Base-by-base conservation (phyloP, 2,329 filamentous ascomycete genomes). In the Penicillium hordei region DNA sequence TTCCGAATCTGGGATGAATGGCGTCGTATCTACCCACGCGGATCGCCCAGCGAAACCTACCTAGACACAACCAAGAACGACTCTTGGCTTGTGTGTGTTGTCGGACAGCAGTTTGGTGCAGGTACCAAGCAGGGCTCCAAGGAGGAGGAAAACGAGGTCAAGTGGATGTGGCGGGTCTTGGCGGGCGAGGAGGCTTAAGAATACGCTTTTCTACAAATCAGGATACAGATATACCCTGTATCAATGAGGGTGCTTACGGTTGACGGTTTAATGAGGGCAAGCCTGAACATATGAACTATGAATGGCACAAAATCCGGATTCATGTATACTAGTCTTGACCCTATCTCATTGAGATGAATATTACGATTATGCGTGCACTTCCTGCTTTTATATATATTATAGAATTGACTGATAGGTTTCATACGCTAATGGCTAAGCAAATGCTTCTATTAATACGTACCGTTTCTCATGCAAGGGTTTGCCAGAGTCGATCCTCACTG, bases 1-100 rank as follows among this genome's bases (percentile, higher is more conserved):
- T 99, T 94, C 78, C 89, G 89, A 33, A 96, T 97, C 69, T 97
- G 93, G 90, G 84, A 82, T 42, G 94, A 97, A 79, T 99, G 94
- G 94, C 87, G 89, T 60, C 83, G 89, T 65, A 89, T 97, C 46
- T 97, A 96, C 74, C 86, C 86, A n/a, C 83, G 87, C 48, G 86
- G 84, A 6, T 89, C 87, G 3, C 81, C 85, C 51, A 92, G 88
- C 58, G 87, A 88, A 66, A 85, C 83, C 69, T 79, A 97, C 55
- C 78, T 99, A 43, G 85, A 88, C 60, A 73, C 79, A 6, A 81
- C 89, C 36, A 83, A 86, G 69, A 81, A 84, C 45, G 90, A 91
- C 67, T 83, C 86, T 64, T 97, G 93, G 89, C 78, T 99, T 66
- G 92, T 97, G 43, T 97, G 96, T 78, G 77, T 79, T 19, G 75